Base-by-base conservation (phyloP, 306 rosid species). In the Sindora glabra region DNA sequence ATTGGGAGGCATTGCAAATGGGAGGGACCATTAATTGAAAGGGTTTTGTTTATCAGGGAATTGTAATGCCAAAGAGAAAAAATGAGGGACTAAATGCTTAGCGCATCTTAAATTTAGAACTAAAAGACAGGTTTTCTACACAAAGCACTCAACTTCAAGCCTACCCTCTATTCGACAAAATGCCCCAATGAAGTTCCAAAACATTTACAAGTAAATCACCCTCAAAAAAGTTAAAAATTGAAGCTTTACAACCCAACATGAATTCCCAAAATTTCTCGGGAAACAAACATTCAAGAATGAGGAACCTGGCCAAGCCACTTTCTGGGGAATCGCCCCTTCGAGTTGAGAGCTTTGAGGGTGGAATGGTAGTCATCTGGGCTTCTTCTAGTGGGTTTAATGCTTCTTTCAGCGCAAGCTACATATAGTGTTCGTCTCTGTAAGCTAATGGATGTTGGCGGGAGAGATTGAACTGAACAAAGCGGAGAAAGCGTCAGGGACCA, bases 231-330 rank as follows among this genome's bases (percentile, higher is more conserved):
- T 2, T 13, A 11, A 14, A 49, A 5, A 22, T 47, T 39, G 21
- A 47, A 46, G n/a, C 12, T 6, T 5, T 13, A n/a, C 46, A 66
- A 37, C 59, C 2, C 9, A 51, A 36, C 16, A 25, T 30, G 25
- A 49, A 5, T 12, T 33, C 61, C 8, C 8, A 25, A 65, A 55
- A n/a, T 26, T 29, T 56, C 36, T 36, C 3, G 29, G 57, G 25
- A 81, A 16, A 42, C 54, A 53, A 54, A 17, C 44, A 16, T 15
- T 1, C 0, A 2, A 45, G 41, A 58, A 65, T 7, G 41, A 12
- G 34, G 18, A 21, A 30, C 99, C 99, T 89, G 94, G 67, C 90
- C 96, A 8, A 92, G 86, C 21, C 96, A 86, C 78, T 92, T 89
- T 69, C 89, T 78, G 10, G 96, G 99, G 55, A 75, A 59, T 37